Conservation (phyloP, 2,329 filamentous ascomycete genomes). For the Didymella keratinophila region DNA sequence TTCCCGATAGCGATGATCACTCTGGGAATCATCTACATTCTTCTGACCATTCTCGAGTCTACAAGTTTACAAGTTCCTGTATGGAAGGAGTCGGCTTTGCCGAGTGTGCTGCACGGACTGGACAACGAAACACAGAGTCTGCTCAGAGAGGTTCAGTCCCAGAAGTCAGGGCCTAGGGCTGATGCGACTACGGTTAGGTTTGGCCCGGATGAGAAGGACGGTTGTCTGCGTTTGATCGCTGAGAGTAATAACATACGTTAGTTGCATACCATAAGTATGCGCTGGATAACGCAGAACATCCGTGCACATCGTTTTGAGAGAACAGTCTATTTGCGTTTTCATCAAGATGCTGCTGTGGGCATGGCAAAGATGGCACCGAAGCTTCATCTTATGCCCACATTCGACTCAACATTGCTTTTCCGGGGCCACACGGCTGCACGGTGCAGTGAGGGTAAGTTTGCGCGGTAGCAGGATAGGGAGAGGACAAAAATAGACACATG, state of each 20-base stretch:
- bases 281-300: background rate
- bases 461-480: too few species aligned
- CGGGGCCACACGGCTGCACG: too few species aligned
- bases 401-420: too few species aligned
- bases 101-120: conserved; percentile 12
- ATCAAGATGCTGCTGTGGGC: too few species aligned
- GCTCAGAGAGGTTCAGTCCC: background rate
- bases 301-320: too few species aligned
- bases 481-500: background rate
- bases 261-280: background rate
- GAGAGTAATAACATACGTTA: background rate
- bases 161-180: background rate
- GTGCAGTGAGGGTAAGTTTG: too few species aligned
- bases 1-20: conserved; percentile 11
- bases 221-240: background rate
- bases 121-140: conserved; percentile 16
- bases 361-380: too few species aligned
- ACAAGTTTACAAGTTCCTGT: conserved; percentile 4
- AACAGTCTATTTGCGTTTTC: too few species aligned
- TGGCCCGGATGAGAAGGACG: background rate
- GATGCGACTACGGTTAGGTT: background rate
- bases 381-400: too few species aligned
- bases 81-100: conserved; percentile 16
- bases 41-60: conserved; percentile 4
- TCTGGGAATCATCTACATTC: background rate